phyloP scores from a whole-genome alignment of 768 basidiomycete genomes.

The Leccinum boreale region DNA sequence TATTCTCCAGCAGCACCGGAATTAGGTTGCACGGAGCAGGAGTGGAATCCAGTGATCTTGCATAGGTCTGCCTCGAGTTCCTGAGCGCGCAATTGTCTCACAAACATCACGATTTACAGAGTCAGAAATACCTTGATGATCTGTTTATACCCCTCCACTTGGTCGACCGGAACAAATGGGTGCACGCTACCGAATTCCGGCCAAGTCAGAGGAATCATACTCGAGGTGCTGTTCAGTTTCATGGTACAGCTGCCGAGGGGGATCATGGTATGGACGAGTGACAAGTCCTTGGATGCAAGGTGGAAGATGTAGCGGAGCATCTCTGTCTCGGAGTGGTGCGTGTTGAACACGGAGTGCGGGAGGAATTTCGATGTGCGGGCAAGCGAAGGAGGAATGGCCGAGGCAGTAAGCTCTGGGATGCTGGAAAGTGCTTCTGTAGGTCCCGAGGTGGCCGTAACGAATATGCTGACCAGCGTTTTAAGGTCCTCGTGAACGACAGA shows the following conservation, averaged over 20 bases:
- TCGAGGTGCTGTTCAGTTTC: constrained; percentile 98
- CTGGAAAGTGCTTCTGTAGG: constrained; percentile 44
- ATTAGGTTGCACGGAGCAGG: constrained; percentile 97
- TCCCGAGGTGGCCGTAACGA: constrained; percentile 61
- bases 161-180: constrained; percentile 88
- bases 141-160: constrained; percentile 81
- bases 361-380: constrained; percentile 69
- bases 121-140: constrained; percentile 62
- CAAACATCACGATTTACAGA: neutral
- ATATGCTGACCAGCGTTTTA: constrained; percentile 74
- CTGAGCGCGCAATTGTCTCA: constrained; percentile 36
- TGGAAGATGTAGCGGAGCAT: constrained; percentile 97
- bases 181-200: constrained; percentile 88
- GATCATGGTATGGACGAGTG: constrained; percentile 95
- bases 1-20: constrained; percentile 99
- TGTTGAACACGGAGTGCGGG: constrained; percentile 90
- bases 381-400: constrained; percentile 52
- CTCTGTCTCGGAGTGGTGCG: constrained; percentile 97
- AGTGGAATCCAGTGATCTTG: constrained; percentile 94
- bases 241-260: constrained; percentile 94
- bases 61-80: constrained; percentile 91
- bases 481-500: constrained; percentile 76
- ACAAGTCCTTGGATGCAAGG: constrained; percentile 91
- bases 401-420: constrained; percentile 40
- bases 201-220: constrained; percentile 96